Conservation (phyloP, 2,329 filamentous ascomycete genomes). For the Apiospora sp. region DNA sequence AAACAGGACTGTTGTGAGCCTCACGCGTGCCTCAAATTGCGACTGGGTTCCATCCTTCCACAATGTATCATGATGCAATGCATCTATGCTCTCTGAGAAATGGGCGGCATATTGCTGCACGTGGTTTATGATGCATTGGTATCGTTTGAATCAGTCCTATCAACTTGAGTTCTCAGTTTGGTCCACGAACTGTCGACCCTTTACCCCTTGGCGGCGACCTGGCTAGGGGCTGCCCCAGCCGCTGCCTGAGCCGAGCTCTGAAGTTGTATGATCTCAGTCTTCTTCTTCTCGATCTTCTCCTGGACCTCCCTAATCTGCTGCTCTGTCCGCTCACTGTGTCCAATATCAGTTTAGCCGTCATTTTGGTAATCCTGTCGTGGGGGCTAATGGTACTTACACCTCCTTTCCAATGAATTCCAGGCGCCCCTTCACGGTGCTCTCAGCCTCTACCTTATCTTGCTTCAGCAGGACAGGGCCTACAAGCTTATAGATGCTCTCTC, state of each 20-base stretch:
- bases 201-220: constrained; percentile 39
- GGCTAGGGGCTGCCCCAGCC: constrained; percentile 42
- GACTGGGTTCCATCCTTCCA: not conserved
- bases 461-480: constrained; percentile 92
- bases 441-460: constrained; percentile 90
- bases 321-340: constrained; percentile 47
- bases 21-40: not conserved
- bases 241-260: constrained; percentile 58
- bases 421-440: constrained; percentile 88
- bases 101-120: not conserved
- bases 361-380: too few species aligned
- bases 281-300: constrained; percentile 65
- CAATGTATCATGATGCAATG: not conserved
- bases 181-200: not conserved
- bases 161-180: too few species aligned
- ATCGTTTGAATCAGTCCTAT: not conserved
- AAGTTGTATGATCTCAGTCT: constrained; percentile 64
- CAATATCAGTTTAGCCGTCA: constrained; percentile 17
- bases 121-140: not conserved
- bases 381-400: constrained; percentile 67
- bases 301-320: constrained; percentile 63
- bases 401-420: constrained; percentile 94
- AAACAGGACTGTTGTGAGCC: not conserved
- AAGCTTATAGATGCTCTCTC: constrained; percentile 94
- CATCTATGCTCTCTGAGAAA: not conserved